Conservation (phyloP, 108 stramenopile species). For the Nannochloropsis gaditana region DNA sequence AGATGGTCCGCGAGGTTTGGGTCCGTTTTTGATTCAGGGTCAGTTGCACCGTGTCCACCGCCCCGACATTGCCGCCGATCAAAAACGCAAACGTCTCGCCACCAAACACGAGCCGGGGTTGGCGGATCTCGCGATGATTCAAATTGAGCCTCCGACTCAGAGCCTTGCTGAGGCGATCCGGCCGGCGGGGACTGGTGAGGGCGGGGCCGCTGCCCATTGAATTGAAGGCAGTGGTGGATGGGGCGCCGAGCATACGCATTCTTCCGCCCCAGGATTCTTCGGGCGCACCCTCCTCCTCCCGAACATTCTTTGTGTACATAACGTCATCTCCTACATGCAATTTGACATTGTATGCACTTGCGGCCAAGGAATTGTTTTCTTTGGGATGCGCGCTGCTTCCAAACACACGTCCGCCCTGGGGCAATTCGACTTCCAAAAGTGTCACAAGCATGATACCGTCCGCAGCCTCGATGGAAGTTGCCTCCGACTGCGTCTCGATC, state of each 20-base stretch:
- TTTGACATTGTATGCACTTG: not conserved
- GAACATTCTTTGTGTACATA: not conserved
- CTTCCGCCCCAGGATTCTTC: not conserved
- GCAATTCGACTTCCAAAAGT: not conserved
- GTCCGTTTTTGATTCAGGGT: not conserved
- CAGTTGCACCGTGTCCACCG: not conserved
- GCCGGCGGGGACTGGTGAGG: not conserved
- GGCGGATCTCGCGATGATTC: not conserved
- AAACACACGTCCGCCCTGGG: not conserved
- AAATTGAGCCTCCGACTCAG: not conserved
- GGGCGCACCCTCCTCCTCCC: not conserved
- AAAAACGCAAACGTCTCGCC: not conserved
- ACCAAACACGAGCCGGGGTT: not conserved
- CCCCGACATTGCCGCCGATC: not conserved
- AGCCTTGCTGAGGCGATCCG: slow-evolving; percentile 5
- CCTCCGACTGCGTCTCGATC: not conserved
- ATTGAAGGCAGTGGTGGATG: no score
- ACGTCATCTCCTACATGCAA: not conserved
- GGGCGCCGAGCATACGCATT: no score
- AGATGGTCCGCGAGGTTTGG: not conserved
- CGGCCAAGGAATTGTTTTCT: not conserved
- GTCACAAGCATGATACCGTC: not conserved
- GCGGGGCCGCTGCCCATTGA: not conserved
- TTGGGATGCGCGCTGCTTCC: not conserved
- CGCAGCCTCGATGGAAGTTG: not conserved